Percentiles rank a stretch among this genome's conserved stretches.
Evolutionary conservation across 1,284 basidiomycete species (phyloP).

Genomic region (Cutaneotrichosporon mucoides): DNA sequence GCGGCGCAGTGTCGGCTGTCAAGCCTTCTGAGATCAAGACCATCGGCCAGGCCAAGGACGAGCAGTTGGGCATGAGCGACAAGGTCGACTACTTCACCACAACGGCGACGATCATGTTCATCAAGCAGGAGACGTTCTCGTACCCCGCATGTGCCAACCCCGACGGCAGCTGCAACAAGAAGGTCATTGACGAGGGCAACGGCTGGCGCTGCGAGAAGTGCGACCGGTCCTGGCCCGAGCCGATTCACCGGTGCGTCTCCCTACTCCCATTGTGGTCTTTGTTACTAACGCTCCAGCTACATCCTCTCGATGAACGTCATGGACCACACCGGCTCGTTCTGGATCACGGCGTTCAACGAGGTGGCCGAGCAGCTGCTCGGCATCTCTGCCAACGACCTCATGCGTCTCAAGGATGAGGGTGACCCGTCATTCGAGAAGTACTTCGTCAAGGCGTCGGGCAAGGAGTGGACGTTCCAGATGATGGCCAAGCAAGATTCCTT

Average conservation of each 20-base stretch:
- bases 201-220: constrained; percentile 95
- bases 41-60: constrained; percentile 76
- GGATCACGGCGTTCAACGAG: constrained; percentile 96
- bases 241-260: constrained; percentile 69
- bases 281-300: constrained; percentile 58
- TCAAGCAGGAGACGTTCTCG: constrained; percentile 78
- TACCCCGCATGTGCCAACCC: constrained; percentile 83
- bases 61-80: constrained; percentile 71
- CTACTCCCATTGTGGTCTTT: constrained; percentile 1
- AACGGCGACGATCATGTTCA: constrained; percentile 81
- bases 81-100: constrained; percentile 77
- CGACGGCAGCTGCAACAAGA: constrained; percentile 76
- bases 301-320: constrained; percentile 83
- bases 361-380: constrained; percentile 74
- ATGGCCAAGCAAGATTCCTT: constrained; percentile 83
- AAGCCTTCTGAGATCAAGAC: constrained; percentile 68
- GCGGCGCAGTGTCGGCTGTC: constrained; percentile 44
- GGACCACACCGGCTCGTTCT: constrained; percentile 82
- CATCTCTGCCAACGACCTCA: constrained; percentile 73
- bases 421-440: constrained; percentile 61
- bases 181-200: constrained; percentile 67
- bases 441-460: constrained; percentile 64
- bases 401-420: constrained; percentile 66
- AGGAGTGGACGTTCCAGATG: constrained; percentile 77
- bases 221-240: constrained; percentile 64